Evolutionary conservation across 2,329 filamentous ascomycete species (phyloP), one percentile per base, ranked within the genome.

Genomic region (Arthrinium puccinioides): DNA sequence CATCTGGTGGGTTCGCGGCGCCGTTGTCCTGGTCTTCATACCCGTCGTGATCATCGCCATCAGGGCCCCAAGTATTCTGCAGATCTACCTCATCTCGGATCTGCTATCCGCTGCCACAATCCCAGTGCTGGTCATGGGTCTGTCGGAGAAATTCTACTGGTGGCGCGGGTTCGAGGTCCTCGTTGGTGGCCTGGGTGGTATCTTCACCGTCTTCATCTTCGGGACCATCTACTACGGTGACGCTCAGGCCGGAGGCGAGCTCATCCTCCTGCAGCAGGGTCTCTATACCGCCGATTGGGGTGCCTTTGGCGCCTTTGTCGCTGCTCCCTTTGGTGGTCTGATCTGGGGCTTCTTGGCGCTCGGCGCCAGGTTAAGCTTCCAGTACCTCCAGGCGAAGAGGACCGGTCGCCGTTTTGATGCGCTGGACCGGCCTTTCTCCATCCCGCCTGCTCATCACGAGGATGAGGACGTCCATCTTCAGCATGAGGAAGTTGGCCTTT

Each of bases 141-240:
- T 92, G 7, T 72, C 66, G 23, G 75, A 85, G 34, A 63, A 62
- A 30, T 65, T 64, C 53, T 85, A 84, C 62, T 88, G 76, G 68
- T 87, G 84, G 79, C 76, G 79, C 29, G 86, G 86, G 13, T 84
- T 87, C 50, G 86, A 92, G 59, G 84, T 90, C 20, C 76, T 92
- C 13, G 72, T 83, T 21, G 86, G 84, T 38, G 83, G 84, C 0
- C 67, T 90, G 0, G 86, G 86, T 9, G 86, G 86, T 14, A 77
- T 92, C 37, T 59, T 92, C 16, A 81, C 81, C 9, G 82, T 92
- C 44, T 92, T 89, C 64, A 70, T 90, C 51, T 92, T 89, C 47
- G 86, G 86, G 5, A 69, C 81, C 11, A 74, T 87, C 43, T 92
- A 89, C 66, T 89, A 84, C 54, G 82, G 80, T 32, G 72, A 79